Conservation (phyloP, 495 filamentous ascomycete species). For the Acidomyces sp. region DNA sequence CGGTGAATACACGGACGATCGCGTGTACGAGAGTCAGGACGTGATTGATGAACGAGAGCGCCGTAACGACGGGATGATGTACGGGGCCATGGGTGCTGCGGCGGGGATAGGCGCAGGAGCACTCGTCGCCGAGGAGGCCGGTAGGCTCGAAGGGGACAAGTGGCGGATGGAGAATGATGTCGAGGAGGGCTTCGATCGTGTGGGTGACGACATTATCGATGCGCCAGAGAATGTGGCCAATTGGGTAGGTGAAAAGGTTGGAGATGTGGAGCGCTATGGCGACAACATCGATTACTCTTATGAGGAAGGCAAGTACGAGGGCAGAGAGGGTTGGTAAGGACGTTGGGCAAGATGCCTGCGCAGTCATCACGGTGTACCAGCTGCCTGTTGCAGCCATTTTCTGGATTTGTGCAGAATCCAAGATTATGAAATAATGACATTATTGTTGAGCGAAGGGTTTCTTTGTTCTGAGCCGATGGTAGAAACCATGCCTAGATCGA, state of each 20-base stretch:
- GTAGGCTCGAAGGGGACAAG: constrained; percentile 30
- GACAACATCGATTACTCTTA: constrained; percentile 31
- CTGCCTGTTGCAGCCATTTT: no score
- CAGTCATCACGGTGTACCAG: no score
- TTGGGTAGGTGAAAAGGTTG: constrained; percentile 31
- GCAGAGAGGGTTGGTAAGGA: constrained; percentile 15
- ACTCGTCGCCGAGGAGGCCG: constrained; percentile 37
- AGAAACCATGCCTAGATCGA: no score
- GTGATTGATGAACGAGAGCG: constrained; percentile 28
- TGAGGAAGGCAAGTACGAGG: constrained; percentile 29
- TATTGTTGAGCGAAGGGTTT: no score
- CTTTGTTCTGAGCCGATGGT: no score
- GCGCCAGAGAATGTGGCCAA: constrained; percentile 30
- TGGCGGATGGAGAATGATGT: constrained; percentile 24
- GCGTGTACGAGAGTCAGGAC: constrained; percentile 7
- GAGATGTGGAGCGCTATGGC: constrained; percentile 30
- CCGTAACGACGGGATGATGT: constrained; percentile 32
- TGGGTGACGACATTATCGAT: constrained; percentile 27
- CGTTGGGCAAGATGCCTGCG: no score
- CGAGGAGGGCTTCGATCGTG: constrained; percentile 26
- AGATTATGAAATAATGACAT: no score
- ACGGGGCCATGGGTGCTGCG: constrained; percentile 42
- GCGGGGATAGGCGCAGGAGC: constrained; percentile 45
- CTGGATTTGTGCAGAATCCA: no score
- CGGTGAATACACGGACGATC: constrained; percentile 4